Conservation (phyloP, 2,329 filamentous ascomycete species). For the Colletotrichum tofieldiae region DNA sequence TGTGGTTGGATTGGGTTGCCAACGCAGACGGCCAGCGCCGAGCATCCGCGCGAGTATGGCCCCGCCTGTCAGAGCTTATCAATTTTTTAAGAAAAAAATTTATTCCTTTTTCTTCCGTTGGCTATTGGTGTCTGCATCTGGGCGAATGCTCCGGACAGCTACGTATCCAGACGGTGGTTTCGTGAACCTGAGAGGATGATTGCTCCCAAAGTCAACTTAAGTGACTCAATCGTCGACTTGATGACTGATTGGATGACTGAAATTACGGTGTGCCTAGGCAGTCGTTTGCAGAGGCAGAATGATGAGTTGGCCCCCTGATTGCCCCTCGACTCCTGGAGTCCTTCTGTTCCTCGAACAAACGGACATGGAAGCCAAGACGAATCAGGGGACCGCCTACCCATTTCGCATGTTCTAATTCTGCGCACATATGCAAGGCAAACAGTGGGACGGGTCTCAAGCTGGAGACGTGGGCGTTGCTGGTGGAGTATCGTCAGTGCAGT, state of each 20-base stretch:
- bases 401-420: neutral
- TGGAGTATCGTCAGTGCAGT: neutral
- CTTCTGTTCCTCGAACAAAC: slow-evolving; percentile 17
- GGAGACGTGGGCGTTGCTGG: slow-evolving; percentile 25
- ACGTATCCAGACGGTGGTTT: neutral
- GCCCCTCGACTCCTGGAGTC: neutral
- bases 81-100: neutral
- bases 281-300: slow-evolving; percentile 1
- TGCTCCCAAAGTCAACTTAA: neutral
- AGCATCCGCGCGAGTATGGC: slow-evolving; percentile 19
- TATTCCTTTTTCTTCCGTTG: neutral
- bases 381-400: slow-evolving; percentile 33
- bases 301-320: slow-evolving; percentile 31
- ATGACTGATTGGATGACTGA: slow-evolving; percentile 13
- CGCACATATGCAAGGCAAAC: slow-evolving; percentile 17
- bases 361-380: slow-evolving; percentile 19
- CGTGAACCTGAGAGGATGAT: neutral
- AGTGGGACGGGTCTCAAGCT: slow-evolving; percentile 9
- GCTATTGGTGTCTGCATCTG: neutral
- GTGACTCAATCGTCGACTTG: slow-evolving; percentile 5
- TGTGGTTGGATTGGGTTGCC: slow-evolving; percentile 11
- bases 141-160: neutral
- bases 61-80: slow-evolving; percentile 19
- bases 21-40: slow-evolving; percentile 29
- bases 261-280: slow-evolving; percentile 13